These are phyloP conservation scores for Ogataea siamensis DNA, from an alignment of 805 yeast genomes.

Conservation along the genomic window DNA sequence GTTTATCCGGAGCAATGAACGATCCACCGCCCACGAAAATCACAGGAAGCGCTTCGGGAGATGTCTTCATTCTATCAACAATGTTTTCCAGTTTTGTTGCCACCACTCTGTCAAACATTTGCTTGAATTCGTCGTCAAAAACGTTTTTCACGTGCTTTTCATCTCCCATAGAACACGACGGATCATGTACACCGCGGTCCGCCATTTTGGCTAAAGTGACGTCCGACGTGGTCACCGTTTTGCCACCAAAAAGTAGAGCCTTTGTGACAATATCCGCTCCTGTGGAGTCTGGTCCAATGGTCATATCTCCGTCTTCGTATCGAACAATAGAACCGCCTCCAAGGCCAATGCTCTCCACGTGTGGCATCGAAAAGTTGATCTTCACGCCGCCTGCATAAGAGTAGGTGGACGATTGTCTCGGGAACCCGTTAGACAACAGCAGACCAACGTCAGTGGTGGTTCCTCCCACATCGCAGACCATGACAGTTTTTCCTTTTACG, in stretches of 20 bases:
- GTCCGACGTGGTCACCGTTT: conserved; percentile 9
- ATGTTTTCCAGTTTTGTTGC: conserved; percentile 35
- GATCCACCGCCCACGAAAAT: conserved; percentile 52
- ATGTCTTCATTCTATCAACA: conserved; percentile 44
- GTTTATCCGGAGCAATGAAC: conserved; percentile 37
- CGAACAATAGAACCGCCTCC: conserved; percentile 11
- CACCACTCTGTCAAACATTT: conserved; percentile 3
- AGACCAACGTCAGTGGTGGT: conserved; percentile 11
- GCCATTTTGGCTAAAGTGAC: conserved; percentile 5
- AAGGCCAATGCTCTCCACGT: conserved; percentile 8
- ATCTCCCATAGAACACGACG: conserved; percentile 29
- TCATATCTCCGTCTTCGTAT: conserved; percentile 3
- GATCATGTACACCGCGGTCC: conserved; percentile 26
- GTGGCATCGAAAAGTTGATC: conserved; percentile 11
- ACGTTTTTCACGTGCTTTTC: conserved; percentile 6
- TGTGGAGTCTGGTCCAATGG: conserved; percentile 8
- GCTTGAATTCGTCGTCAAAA: conserved; percentile 1
- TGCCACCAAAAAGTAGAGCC: conserved; percentile 8
- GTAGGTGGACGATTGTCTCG: conserved; percentile 11
- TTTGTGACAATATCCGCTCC: conserved; percentile 9
- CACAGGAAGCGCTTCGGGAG: conserved; percentile 40
- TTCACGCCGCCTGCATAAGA: conserved; percentile 11
- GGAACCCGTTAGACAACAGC: conserved; percentile 7
- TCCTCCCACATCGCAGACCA: conserved; percentile 12
- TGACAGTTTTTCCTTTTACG: conserved; percentile 5